phyloP scores from a whole-genome alignment of 2,329 filamentous ascomycete species.

The Paracoccidioides brasiliensis region DNA sequence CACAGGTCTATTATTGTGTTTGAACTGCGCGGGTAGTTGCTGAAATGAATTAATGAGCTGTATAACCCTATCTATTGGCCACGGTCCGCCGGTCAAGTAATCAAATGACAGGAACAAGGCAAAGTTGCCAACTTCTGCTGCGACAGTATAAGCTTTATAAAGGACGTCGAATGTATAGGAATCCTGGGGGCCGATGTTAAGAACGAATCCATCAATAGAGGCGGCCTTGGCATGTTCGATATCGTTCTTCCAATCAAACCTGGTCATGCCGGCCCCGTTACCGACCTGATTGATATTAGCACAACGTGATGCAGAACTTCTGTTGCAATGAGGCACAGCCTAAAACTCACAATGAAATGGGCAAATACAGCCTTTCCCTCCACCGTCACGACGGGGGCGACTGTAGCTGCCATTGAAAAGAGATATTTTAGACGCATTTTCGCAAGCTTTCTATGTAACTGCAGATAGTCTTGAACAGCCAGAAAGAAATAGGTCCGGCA shows the following conservation, averaged over 20 bases:
- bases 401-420: conserved; percentile 7
- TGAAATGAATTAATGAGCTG: conserved; percentile 17
- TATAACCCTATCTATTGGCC: conserved; percentile 18
- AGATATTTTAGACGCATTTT: conserved; percentile 11
- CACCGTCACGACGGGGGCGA: conserved; percentile 5
- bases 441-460: not conserved
- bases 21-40: conserved; percentile 18
- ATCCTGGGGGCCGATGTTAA: conserved; percentile 22
- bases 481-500: not conserved
- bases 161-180: conserved; percentile 18
- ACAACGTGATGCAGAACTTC: conserved; percentile 17
- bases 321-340: not conserved
- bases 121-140: conserved; percentile 19
- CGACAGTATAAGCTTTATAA: conserved; percentile 18
- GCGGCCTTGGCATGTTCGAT: conserved; percentile 11
- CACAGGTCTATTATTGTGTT: conserved; percentile 20
- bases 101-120: conserved; percentile 28
- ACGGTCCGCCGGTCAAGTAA: conserved; percentile 22
- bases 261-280: conserved; percentile 9
- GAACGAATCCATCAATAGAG: conserved; percentile 13
- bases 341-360: conserved; percentile 22
- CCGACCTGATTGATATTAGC: conserved; percentile 14
- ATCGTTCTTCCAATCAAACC: conserved; percentile 11
- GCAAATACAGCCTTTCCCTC: conserved; percentile 21
- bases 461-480: not conserved